phyloP scores from a whole-genome alignment of 1,284 basidiomycete species.

The Apiotrichum porosum region DNA sequence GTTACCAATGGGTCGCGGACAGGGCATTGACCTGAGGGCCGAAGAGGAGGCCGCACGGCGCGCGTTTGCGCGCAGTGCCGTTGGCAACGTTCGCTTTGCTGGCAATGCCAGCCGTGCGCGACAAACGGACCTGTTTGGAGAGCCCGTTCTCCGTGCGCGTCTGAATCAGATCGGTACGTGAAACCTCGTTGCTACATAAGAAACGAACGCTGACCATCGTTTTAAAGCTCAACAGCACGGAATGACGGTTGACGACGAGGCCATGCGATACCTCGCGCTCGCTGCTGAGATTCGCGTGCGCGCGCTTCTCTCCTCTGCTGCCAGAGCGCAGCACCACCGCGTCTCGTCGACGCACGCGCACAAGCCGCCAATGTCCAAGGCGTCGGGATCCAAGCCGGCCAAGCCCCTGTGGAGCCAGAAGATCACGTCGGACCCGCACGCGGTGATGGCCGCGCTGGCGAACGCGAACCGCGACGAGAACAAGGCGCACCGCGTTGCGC shows the following conservation, averaged over 20 bases:
- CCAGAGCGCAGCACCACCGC: conserved; percentile 41
- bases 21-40: conserved; percentile 31
- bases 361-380: conserved; percentile 21
- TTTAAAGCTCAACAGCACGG: conserved; percentile 33
- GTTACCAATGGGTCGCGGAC: conserved; percentile 16
- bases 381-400: not conserved
- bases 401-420: conserved; percentile 35
- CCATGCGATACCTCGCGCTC: conserved; percentile 36
- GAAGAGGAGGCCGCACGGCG: conserved; percentile 41
- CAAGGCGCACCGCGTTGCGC: conserved; percentile 30
- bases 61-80: conserved; percentile 11
- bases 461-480: conserved; percentile 37
- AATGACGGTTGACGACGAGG: conserved; percentile 36
- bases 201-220: no score
- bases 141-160: conserved; percentile 20
- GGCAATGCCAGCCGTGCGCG: conserved; percentile 24
- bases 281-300: conserved; percentile 40
- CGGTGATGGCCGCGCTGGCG: conserved; percentile 31
- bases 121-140: conserved; percentile 35
- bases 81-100: conserved; percentile 15
- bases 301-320: conserved; percentile 26
- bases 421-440: conserved; percentile 29
- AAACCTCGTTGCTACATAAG: no score
- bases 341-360: conserved; percentile 36
- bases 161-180: conserved; percentile 26